Base-by-base conservation (phyloP, 2,329 filamentous ascomycete species). In the Whalleya microplaca region DNA sequence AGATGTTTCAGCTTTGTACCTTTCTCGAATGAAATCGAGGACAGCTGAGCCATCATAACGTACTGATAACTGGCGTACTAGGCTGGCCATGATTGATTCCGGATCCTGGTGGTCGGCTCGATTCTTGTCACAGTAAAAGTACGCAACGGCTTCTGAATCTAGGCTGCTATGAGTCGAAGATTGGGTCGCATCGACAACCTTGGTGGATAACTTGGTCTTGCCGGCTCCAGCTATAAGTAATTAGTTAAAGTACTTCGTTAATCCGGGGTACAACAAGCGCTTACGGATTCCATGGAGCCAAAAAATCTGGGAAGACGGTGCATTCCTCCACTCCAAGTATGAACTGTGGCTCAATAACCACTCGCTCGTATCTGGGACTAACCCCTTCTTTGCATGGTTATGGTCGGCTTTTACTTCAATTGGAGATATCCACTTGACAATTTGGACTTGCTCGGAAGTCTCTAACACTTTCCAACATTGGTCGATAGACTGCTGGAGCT, bases 231-330 rank as follows among this genome's bases (percentile, higher is more conserved):
- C 27, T 29, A 29, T 29, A 12, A 29, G 12, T 12, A 12, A 29
- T 29, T 12, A 29, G 27, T 12, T 5, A 29, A 29, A 12, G 27
- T 5, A 29, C 12, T 12, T 29, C 27, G 5, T 5, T 29, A 12
- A 29, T 29, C 27, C 27, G 12, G 5, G 5, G 27, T 12, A 29
- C 5, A 29, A 12, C 12, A 5, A 29, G 27, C 12, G 12, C 27
- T 29, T 12, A 29, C 27, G 53, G 37, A 55, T 55, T 16, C 53
- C 53, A 45, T 55, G 53, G 10, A 55, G 41, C 53, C 53, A 55
- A 20, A 55, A 27, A 18, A 48, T 43, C 2, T 40, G 37, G 21
- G 53, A 51, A 4, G n/a, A 16, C 23, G 32, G 18, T 10, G 21
- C 48, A 20, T 55, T 18, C 16, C 49, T 41, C 53, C 53, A 55